These are phyloP conservation scores for Alloteropsis semialata DNA, from an alignment of 176 grass and related monocot genomes.

Conservation along the genomic window DNA sequence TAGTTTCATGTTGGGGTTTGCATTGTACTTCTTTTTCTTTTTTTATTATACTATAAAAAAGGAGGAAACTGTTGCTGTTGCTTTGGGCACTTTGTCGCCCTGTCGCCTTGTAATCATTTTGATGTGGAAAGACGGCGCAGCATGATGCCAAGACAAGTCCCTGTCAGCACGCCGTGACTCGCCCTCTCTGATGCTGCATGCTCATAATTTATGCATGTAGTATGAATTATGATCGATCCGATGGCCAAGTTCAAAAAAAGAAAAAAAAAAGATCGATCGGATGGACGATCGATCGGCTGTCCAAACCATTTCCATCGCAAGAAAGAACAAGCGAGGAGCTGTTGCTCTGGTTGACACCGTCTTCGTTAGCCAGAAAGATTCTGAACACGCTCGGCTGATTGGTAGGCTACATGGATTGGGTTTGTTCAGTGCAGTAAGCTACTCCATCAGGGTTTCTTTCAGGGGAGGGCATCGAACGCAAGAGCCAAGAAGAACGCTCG, in stretches of 20 bases:
- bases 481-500: not conserved
- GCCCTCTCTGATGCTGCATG: not conserved
- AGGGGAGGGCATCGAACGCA: not conserved
- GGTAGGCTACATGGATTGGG: not conserved
- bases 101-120: slow-evolving; percentile 35
- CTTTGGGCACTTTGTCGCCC: slow-evolving; percentile 24
- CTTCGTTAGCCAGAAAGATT: not conserved
- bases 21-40: not conserved
- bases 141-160: slow-evolving; percentile 16
- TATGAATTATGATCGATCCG: no score
- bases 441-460: not conserved
- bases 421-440: not conserved
- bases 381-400: not conserved
- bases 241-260: no score
- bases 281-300: not conserved
- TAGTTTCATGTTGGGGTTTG: slow-evolving; percentile 7
- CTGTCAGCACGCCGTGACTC: slow-evolving; percentile 15
- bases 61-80: not conserved
- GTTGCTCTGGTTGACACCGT: not conserved
- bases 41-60: not conserved
- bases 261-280: no score
- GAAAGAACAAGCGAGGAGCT: not conserved
- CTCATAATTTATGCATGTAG: not conserved
- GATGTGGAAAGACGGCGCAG: slow-evolving; percentile 34
- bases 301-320: not conserved